These are phyloP conservation scores for Magnusiomyces magnusii DNA, from an alignment of 1,139 yeast species.

Conservation along the genomic window DNA sequence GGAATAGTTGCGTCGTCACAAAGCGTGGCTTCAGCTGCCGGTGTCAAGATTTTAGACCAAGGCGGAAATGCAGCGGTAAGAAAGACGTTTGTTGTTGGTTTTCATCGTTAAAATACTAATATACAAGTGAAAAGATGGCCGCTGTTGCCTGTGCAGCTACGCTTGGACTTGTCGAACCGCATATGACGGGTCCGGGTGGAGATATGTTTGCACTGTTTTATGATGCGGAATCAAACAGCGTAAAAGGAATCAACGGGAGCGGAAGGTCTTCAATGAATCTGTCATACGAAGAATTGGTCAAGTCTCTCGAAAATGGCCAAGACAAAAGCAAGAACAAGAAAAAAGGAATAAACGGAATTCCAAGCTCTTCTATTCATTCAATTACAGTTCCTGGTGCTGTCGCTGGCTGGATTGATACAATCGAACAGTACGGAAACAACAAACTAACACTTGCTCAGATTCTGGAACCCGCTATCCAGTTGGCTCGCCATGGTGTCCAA, in stretches of 20 bases:
- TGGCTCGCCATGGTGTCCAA: conserved; percentile 63
- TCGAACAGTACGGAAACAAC: conserved; percentile 66
- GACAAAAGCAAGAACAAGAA: neutral
- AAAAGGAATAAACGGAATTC: conserved; percentile 28
- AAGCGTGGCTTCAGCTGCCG: conserved; percentile 72
- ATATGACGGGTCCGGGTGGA: conserved; percentile 77
- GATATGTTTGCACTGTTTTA: conserved; percentile 67
- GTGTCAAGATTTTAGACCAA: conserved; percentile 50
- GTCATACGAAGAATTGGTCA: conserved; percentile 1
- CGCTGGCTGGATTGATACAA: conserved; percentile 69
- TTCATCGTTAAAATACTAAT: no score
- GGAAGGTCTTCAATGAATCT: conserved; percentile 58
- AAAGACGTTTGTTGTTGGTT: neutral
- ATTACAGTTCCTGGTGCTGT: conserved; percentile 74
- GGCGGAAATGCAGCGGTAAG: conserved; percentile 69
- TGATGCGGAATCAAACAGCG: conserved; percentile 43
- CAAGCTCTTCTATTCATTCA: conserved; percentile 46
- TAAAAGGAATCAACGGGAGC: conserved; percentile 67
- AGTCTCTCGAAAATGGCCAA: neutral
- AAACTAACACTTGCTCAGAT: conserved; percentile 52
- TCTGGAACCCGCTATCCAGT: conserved; percentile 59
- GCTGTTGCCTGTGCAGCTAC: conserved; percentile 77
- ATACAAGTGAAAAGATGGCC: conserved; percentile 55
- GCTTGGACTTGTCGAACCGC: conserved; percentile 63
- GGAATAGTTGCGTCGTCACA: conserved; percentile 75